Base-by-base conservation (phyloP, 208 protist species). In the Strigomonas galati region DNA sequence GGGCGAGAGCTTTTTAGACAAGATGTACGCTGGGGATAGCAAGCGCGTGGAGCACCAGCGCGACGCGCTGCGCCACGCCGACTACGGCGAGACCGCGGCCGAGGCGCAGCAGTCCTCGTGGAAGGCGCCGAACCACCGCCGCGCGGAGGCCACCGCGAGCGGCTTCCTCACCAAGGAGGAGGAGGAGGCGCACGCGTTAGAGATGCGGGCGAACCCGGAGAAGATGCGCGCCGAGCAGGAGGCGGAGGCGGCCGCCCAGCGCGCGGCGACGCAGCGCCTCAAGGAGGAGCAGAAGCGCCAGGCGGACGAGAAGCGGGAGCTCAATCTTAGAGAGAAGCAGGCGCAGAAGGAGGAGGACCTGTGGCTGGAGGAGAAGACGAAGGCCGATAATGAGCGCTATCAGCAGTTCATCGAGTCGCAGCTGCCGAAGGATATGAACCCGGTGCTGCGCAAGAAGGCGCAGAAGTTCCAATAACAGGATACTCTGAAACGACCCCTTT, bases 81-180 rank as follows among this genome's bases (percentile, higher is more conserved):
- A 46, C 24, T 57, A n/a, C 27, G 53, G 40, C 23, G 71, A 54
- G 51, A 40, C 62, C 43, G 60, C 49, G 77, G 27, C n/a, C 40
- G 56, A 48, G 23, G 52, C 28, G n/a, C 49, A 62, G n/a, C 51
- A 35, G 19, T 30, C 54, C 0, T 44, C 19, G 48, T 23, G 40
- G 52, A 3, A 26, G 24, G 2, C 23, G 21, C 1, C 31, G 19
- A 32, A 27, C 6, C 69, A 61, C 35, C 70, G 69, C 55, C 24
- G 14, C 15, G 89, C 89, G 2, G 71, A 69, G 51, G 76, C 78
- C 3, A 74, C 71, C 35, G 77, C 68, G 0, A 72, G 67, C 6
- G 89, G 86, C n/a, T 95, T 92, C 51, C 65, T 84, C 24, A 69
- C 60, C 61, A 71, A 66, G 19, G 84, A 69, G 27, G 89, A 95